Evolutionary conservation across 345 rosid species (phyloP), one percentile per base, ranked within the genome.

Genomic region (Laguncularia racemosa): DNA sequence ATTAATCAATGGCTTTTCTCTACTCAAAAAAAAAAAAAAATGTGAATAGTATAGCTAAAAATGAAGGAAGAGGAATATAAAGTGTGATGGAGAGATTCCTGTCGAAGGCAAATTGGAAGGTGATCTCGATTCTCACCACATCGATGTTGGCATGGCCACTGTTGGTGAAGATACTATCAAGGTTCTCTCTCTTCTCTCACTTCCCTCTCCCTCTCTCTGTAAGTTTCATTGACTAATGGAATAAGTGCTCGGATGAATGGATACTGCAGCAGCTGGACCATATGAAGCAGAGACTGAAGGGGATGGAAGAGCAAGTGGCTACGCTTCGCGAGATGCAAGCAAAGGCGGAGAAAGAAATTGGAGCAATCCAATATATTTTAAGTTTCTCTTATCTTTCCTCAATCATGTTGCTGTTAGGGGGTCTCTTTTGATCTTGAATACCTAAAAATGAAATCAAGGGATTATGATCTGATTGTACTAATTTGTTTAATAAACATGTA

Each of bases 291-390:
- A 80, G 99, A 58, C 73, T 93, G 78, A 89, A 87, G 76, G 97
- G 89, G 76, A 93, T 89, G 85, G 99, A 93, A 67, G 99, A 93
- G 68, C 97, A 93, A 59, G 97, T 97, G 16, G 93, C 96, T 14
- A 96, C 97, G 65, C 91, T 93, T 21, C 89, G 99, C 16, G 99
- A 93, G 84, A 93, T 93, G 96, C 97, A 93, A 71, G 89, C 90
- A 55, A 93, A 93, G 72, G 99, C 87, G 26, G 96, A 93, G 88
- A 85, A 85, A 62, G 99, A 93, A 52, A 93, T 89, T 96, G 99
- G 97, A 55, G 83, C 85, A 47, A 88, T 67, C 56, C 91, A 79
- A 89, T 58, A 2, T 19, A 16, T 60, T 14, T 46, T 64, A 26
- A 56, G 28, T 44, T 48, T 5, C 23, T 10, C 40, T 52, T 18